Base-by-base conservation (phyloP, 139 green algal genomes). In the Volvox reticuliferus region DNA sequence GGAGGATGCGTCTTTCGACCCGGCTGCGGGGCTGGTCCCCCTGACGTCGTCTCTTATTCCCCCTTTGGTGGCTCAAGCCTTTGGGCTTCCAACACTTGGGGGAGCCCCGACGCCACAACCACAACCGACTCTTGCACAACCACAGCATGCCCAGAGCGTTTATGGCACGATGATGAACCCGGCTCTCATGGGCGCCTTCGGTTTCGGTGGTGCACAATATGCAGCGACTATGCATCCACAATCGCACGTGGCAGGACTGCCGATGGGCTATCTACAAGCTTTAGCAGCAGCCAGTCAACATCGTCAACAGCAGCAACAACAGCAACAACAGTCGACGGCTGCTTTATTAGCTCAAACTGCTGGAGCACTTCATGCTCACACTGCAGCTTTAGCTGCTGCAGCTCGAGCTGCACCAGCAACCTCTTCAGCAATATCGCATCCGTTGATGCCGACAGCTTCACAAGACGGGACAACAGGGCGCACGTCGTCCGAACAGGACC, bases 91-190 rank as follows among this genome's bases (percentile, higher is more conserved):
- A 17, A 65, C 73, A 19, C 21, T 90, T 0, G 86, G 50, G 18
- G 19, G 22, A 6, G 50, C 32, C 19, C 18, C 71, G 12, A 26
- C 71, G 26, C 50, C n/a, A 2, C 86, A 62, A n/a, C 71, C 50
- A 3, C 71, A 37, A 17, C 85, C 68, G 37, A 24, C 32, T 9
- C 22, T 80, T 12, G 26, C 12, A 20, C 81, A 55, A 77, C 28
- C 24, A 14, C 81, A 76, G 30, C 62, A 87, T 76, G 12, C 81
- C 18, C 82, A 88, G 21, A 44, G 28, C 14, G 3, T 82, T 13
- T 90, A 90, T 63, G 86, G 73, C 28, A 37, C 68, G 26, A 30
- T 89, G 67, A 30, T 67, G 33, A 89, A 89, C 44, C 85, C 69
- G 9, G 85, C 69, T 22, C 69, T 89, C 32, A 67, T 89, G 69